Evolutionary conservation across 208 protist species (phyloP).

Genomic region (Wallacemonas sp.): DNA sequence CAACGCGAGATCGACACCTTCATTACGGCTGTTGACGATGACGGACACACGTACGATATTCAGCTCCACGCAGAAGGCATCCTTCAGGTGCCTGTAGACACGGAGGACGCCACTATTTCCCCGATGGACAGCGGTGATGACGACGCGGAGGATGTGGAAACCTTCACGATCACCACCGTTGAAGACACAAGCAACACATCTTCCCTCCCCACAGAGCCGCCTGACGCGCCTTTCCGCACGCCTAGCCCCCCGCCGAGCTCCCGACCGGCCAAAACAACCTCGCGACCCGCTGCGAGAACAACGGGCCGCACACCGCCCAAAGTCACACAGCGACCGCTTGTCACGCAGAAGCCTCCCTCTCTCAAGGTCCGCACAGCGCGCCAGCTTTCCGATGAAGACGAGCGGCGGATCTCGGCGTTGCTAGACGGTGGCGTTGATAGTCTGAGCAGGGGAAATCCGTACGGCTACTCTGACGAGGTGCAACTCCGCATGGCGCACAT

Average conservation of each 20-base stretch:
- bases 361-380: conserved; percentile 16
- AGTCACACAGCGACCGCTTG: no score
- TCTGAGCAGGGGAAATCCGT: conserved; percentile 15
- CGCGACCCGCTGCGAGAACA: not conserved
- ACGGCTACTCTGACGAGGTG: not conserved
- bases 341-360: not conserved
- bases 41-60: conserved; percentile 71
- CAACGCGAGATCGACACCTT: conserved; percentile 69
- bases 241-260: not conserved
- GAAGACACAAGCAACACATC: not conserved
- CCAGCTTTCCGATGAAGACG: conserved; percentile 29
- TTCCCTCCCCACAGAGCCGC: not conserved
- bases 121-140: not conserved
- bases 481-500: conserved; percentile 1
- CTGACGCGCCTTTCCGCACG: not conserved
- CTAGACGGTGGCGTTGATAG: conserved; percentile 17
- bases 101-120: not conserved
- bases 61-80: conserved; percentile 38
- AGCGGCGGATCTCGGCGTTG: conserved; percentile 38
- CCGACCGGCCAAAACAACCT: not conserved
- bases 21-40: conserved; percentile 82
- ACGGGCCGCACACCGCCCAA: no score
- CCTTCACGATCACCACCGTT: not conserved
- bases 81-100: conserved; percentile 50
- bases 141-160: not conserved